phyloP scores from a whole-genome alignment of 2,329 filamentous ascomycete genomes.

The Cladosporium sp. region DNA sequence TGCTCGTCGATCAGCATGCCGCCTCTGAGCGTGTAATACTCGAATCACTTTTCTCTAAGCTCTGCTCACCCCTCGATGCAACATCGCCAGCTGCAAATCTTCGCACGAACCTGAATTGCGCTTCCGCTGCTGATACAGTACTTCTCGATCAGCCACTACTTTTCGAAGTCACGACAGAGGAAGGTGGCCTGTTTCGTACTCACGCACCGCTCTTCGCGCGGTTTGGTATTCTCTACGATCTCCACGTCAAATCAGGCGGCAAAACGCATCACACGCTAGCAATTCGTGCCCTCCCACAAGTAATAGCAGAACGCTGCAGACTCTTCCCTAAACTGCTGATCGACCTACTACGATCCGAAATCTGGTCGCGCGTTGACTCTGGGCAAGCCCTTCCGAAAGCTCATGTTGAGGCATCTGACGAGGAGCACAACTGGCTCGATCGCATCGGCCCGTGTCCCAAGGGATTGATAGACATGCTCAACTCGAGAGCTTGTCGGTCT shows the following conservation, averaged over 20 bases:
- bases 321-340: conserved; percentile 67
- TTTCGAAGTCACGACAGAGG: conserved; percentile 62
- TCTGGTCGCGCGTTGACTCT: conserved; percentile 49
- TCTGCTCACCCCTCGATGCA: conserved; percentile 39
- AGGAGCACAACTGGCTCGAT: conserved; percentile 50
- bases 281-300: conserved; percentile 61
- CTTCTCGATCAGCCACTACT: conserved; percentile 50
- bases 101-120: conserved; percentile 5
- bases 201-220: conserved; percentile 55
- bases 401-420: neutral
- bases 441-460: conserved; percentile 66
- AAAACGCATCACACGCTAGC: conserved; percentile 19
- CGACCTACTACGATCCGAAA: conserved; percentile 68
- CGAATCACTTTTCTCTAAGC: conserved; percentile 63
- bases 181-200: conserved; percentile 55
- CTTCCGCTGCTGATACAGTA: conserved; percentile 28
- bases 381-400: neutral
- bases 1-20: conserved; percentile 89
- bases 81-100: neutral
- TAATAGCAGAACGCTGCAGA: conserved; percentile 72
- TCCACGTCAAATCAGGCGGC: conserved; percentile 23
- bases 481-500: conserved; percentile 71
- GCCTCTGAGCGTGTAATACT: conserved; percentile 84
- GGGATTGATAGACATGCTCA: conserved; percentile 70
- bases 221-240: conserved; percentile 72